phyloP scores from a whole-genome alignment of 2,329 filamentous ascomycete species.

The Piedraia hortae region DNA sequence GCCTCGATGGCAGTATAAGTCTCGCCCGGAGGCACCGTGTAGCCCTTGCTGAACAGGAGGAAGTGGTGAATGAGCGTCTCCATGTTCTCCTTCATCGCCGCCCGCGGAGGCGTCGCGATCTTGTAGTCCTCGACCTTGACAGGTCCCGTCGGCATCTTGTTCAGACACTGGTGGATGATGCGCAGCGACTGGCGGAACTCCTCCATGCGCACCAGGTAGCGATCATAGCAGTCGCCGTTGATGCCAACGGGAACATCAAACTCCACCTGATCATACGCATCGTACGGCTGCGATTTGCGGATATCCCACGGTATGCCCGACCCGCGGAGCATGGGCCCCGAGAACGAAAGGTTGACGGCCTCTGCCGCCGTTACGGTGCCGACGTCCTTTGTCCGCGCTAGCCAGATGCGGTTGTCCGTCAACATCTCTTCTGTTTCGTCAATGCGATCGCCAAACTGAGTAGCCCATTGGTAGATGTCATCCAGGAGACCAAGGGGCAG shows the following conservation, averaged over 20 bases:
- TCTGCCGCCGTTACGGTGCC: constrained; percentile 79
- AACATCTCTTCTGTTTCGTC: constrained; percentile 97
- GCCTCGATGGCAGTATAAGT: constrained; percentile 96
- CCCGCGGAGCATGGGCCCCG: constrained; percentile 90
- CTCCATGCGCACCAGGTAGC: constrained; percentile 97
- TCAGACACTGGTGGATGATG: constrained; percentile 95
- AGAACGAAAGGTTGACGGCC: constrained; percentile 91
- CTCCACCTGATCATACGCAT: constrained; percentile 91
- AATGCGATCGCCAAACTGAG: constrained; percentile 92
- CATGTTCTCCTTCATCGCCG: constrained; percentile 99
- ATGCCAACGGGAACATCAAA: constrained; percentile 92
- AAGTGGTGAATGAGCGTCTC: constrained; percentile 98
- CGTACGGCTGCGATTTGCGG: constrained; percentile 88
- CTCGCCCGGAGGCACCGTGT: constrained; percentile 86
- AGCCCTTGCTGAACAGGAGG: constrained; percentile 94
- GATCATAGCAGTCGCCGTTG: constrained; percentile 97
- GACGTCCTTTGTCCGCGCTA: constrained; percentile 62
- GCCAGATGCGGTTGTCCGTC: constrained; percentile 99
- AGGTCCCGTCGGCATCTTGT: constrained; percentile 92
- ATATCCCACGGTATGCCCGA: constrained; percentile 92
- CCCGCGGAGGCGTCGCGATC: constrained; percentile 77
- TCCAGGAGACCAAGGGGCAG: constrained; percentile 80
- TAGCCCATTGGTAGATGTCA: constrained; percentile 99
- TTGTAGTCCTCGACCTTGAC: constrained; percentile 97
- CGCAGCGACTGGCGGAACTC: constrained; percentile 95